Evolutionary conservation across 1,284 basidiomycete genomes (phyloP).

Genomic region (Fomitiporia mediterranea): DNA sequence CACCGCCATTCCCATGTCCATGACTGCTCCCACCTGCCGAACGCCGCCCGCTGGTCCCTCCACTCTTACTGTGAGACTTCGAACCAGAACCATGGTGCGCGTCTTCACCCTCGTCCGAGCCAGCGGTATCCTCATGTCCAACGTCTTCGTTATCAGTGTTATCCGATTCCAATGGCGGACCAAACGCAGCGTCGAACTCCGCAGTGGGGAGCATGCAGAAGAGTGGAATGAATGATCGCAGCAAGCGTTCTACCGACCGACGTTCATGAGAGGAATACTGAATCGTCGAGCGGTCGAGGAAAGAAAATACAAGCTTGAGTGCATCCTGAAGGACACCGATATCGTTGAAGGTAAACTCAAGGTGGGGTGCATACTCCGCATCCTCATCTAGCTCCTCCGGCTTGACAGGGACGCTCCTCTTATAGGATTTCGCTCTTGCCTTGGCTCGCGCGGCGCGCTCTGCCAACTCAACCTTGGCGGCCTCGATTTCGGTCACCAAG

Average conservation of each 20-base stretch:
- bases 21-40: constrained; percentile 40
- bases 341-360: constrained; percentile 79
- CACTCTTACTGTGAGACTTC: constrained; percentile 24
- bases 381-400: constrained; percentile 23
- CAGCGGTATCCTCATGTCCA: constrained; percentile 41
- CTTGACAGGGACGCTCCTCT: constrained; percentile 33
- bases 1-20: constrained; percentile 31
- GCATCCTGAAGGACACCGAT: constrained; percentile 81
- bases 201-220: constrained; percentile 74
- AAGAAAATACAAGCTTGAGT: constrained; percentile 86
- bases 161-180: constrained; percentile 49
- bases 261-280: constrained; percentile 77
- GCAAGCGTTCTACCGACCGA: constrained; percentile 79
- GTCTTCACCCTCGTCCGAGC: constrained; percentile 33
- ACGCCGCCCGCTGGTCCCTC: constrained; percentile 27
- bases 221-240: constrained; percentile 81
- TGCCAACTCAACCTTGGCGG: constrained; percentile 66
- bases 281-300: constrained; percentile 80
- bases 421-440: constrained; percentile 1
- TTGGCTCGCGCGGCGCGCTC: constrained; percentile 34
- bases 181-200: constrained; percentile 76
- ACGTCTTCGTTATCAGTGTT: constrained; percentile 43
- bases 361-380: constrained; percentile 61
- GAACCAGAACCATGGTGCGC: constrained; percentile 16
- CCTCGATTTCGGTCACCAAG: constrained; percentile 87